phyloP scores from a whole-genome alignment of 192 early-diverging fungal genomes.

The Jimgerdemannia lactiflua region DNA sequence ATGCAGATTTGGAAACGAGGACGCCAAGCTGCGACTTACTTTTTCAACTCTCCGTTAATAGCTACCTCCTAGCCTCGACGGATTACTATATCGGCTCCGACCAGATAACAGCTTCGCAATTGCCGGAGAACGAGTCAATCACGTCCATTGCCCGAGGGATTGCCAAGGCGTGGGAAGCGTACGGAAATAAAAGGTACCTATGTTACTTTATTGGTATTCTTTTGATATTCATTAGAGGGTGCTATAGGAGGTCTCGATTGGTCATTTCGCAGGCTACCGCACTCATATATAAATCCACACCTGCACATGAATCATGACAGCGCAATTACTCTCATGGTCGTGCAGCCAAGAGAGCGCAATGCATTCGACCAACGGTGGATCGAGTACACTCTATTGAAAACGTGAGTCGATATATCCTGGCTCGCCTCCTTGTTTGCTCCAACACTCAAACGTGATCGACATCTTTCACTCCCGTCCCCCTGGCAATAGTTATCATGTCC shows the following conservation, averaged over 20 bases:
- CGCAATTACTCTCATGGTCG: slow-evolving; percentile 82
- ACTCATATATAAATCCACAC: too few species aligned
- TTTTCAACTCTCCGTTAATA: slow-evolving; percentile 12
- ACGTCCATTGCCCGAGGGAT: slow-evolving; percentile 70
- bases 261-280: too few species aligned
- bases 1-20: too few species aligned
- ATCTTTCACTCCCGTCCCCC: too few species aligned
- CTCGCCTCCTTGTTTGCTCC: slow-evolving; percentile 2
- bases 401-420: slow-evolving; percentile 19
- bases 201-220: not conserved
- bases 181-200: slow-evolving; percentile 49
- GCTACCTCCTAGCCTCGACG: slow-evolving; percentile 44
- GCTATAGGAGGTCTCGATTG: too few species aligned
- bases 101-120: slow-evolving; percentile 34
- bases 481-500: slow-evolving; percentile 50
- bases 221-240: too few species aligned
- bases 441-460: too few species aligned
- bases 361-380: slow-evolving; percentile 91
- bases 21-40: too few species aligned
- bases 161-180: slow-evolving; percentile 65
- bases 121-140: slow-evolving; percentile 70
- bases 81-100: slow-evolving; percentile 34
- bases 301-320: too few species aligned
- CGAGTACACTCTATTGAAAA: slow-evolving; percentile 72
- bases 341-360: slow-evolving; percentile 92